A percentile compares a stretch with the other conserved stretches of the same genome.
These are phyloP conservation scores for Solanum peruvianum DNA, from an alignment of 257 asterid genomes.

Conservation along the genomic window DNA sequence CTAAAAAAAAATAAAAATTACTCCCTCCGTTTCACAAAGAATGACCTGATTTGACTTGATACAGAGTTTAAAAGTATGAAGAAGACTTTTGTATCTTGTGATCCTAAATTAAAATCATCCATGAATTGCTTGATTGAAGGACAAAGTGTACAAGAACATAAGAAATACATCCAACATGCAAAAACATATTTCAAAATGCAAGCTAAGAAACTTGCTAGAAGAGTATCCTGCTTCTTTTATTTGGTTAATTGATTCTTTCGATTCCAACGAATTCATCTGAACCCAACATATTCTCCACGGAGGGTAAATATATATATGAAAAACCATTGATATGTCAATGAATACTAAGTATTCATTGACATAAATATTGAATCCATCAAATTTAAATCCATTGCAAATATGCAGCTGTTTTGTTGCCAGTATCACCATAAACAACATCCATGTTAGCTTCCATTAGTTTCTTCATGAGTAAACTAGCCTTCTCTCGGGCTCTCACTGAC, in stretches of 20 bases:
- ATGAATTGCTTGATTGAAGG: not conserved
- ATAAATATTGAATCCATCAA: not conserved
- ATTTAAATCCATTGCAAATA: not conserved
- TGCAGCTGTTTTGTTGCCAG: not conserved
- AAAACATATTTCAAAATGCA: not conserved
- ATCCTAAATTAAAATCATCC: not conserved
- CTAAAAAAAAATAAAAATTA: too few relatives aligned
- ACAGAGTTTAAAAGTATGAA: too few relatives aligned
- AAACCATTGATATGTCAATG: not conserved
- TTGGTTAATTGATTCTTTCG: not conserved
- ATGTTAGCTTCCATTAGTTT: constrained; percentile 37
- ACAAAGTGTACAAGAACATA: not conserved
- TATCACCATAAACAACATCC: not conserved
- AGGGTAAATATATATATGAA: not conserved
- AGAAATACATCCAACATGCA: not conserved
- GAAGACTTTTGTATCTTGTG: too few relatives aligned
- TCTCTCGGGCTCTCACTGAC: constrained; percentile 55
- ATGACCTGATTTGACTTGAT: too few relatives aligned
- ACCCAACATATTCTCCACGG: too few relatives aligned
- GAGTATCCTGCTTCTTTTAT: not conserved
- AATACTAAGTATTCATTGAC: not conserved
- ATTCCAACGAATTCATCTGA: not conserved
- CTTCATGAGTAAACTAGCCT: constrained; percentile 49
- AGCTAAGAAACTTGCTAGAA: not conserved
- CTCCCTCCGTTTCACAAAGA: too few relatives aligned